phyloP scores from a whole-genome alignment of 805 yeast genomes.

The Lipomyces sp. region DNA sequence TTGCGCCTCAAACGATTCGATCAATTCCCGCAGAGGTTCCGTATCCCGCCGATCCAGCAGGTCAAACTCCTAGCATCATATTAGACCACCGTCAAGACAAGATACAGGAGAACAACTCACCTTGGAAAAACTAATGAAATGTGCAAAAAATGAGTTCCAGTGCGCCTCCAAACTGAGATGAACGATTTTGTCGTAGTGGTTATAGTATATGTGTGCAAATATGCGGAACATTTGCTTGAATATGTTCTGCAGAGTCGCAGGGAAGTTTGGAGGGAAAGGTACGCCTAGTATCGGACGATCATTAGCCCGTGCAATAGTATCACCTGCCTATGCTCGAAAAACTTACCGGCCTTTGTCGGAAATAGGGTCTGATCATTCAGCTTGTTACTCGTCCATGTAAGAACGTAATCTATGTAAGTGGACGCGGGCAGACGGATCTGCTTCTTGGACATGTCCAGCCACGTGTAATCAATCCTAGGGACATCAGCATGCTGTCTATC shows the following conservation, averaged over 20 bases:
- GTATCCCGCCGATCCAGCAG: conserved; percentile 76
- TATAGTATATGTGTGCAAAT: conserved; percentile 91
- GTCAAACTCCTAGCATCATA: conserved; percentile 53
- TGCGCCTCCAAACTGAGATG: conserved; percentile 93
- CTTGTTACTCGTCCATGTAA: conserved; percentile 85
- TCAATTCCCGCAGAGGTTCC: conserved; percentile 71
- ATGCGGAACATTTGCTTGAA: conserved; percentile 90
- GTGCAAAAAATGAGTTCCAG: conserved; percentile 97
- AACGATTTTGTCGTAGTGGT: conserved; percentile 90
- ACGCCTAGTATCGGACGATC: too few relatives aligned
- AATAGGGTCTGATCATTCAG: conserved; percentile 84
- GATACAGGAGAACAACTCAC: conserved; percentile 2
- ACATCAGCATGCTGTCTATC: neutral
- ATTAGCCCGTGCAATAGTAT: too few relatives aligned
- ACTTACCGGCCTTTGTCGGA: conserved; percentile 79
- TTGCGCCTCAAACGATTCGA: conserved; percentile 76
- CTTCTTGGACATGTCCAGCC: conserved; percentile 81
- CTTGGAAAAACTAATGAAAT: conserved; percentile 79
- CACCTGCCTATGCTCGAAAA: too few relatives aligned
- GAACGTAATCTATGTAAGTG: conserved; percentile 87
- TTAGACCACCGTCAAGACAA: neutral
- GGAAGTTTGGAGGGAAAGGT: conserved; percentile 84
- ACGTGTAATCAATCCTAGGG: conserved; percentile 66
- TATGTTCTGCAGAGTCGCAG: conserved; percentile 79
- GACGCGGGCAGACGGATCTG: conserved; percentile 85